phyloP scores from a whole-genome alignment of 352 stramenopile genomes.

The Phytophthora megakarya region DNA sequence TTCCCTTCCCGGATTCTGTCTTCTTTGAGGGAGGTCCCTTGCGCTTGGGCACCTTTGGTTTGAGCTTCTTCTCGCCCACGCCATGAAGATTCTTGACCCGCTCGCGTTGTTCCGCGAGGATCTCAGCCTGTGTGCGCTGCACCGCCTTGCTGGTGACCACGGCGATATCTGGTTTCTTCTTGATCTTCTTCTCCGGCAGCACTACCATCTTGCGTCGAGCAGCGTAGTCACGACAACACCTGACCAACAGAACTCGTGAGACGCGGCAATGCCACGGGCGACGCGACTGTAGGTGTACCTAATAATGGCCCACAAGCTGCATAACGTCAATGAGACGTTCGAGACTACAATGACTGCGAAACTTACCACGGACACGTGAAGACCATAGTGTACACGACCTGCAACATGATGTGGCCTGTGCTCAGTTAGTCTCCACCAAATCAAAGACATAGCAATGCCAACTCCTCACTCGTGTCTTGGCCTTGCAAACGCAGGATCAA shows the following conservation, averaged over 20 bases:
- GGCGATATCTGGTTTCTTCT: slow-evolving; percentile 82
- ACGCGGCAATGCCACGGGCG: neutral
- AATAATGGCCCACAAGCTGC: slow-evolving; percentile 80
- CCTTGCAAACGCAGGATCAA: slow-evolving; percentile 61
- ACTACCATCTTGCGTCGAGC: slow-evolving; percentile 59
- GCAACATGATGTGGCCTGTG: slow-evolving; percentile 73
- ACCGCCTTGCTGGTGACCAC: slow-evolving; percentile 57
- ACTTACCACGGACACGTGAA: slow-evolving; percentile 81
- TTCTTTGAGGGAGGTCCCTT: slow-evolving; percentile 66
- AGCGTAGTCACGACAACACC: slow-evolving; percentile 62
- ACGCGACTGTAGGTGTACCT: slow-evolving; percentile 33
- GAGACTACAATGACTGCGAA: neutral
- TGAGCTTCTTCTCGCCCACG: slow-evolving; percentile 67
- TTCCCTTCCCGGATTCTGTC: slow-evolving; percentile 11
- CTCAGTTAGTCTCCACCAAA: neutral
- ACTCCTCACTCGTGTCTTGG: slow-evolving; percentile 55
- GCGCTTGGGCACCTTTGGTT: slow-evolving; percentile 67
- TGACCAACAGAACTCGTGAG: slow-evolving; percentile 12
- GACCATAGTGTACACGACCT: slow-evolving; percentile 82
- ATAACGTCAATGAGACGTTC: slow-evolving; percentile 3
- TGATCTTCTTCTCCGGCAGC: slow-evolving; percentile 65
- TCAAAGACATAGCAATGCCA: neutral
- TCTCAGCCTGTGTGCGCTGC: slow-evolving; percentile 79
- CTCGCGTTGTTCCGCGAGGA: slow-evolving; percentile 75
- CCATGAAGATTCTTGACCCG: slow-evolving; percentile 65